Conservation (phyloP, 2,329 filamentous ascomycete species). For the Fusarium caatingaense region DNA sequence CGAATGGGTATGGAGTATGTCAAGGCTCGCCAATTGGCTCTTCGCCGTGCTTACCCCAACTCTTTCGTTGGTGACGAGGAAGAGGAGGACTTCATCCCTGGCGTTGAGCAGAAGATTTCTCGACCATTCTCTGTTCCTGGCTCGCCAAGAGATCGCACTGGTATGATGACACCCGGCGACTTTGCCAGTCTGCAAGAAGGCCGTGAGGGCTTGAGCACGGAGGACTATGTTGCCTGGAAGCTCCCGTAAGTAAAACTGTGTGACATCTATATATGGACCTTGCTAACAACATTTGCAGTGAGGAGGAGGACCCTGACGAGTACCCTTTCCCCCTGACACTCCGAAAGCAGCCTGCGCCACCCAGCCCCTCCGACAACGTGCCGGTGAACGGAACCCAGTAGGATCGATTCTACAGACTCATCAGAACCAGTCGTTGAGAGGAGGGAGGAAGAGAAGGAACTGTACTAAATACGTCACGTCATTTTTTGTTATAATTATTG, state of each 20-base stretch:
- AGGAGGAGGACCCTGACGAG: constrained; percentile 90
- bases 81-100: constrained; percentile 89
- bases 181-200: constrained; percentile 97
- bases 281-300: constrained; percentile 62
- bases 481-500: constrained; percentile 35
- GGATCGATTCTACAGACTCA: constrained; percentile 10
- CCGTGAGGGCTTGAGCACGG: constrained; percentile 89
- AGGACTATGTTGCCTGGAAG: constrained; percentile 99
- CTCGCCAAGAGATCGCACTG: constrained; percentile 87
- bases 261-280: neutral
- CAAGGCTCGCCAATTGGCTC: constrained; percentile 92
- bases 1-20: constrained; percentile 99
- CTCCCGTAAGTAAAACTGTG: constrained; percentile 80
- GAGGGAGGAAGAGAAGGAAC: constrained; percentile 17
- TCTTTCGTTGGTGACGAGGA: constrained; percentile 86
- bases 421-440: neutral
- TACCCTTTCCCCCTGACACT: constrained; percentile 70
- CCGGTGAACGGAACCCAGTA: constrained; percentile 45
- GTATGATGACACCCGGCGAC: constrained; percentile 99
- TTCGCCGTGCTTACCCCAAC: constrained; percentile 89
- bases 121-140: constrained; percentile 94
- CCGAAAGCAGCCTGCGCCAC: constrained; percentile 58
- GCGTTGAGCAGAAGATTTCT: constrained; percentile 94
- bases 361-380: constrained; percentile 41
- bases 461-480: constrained; percentile 27